Conservation (phyloP, 169 alveolate species). For the Eimeria maxima region DNA sequence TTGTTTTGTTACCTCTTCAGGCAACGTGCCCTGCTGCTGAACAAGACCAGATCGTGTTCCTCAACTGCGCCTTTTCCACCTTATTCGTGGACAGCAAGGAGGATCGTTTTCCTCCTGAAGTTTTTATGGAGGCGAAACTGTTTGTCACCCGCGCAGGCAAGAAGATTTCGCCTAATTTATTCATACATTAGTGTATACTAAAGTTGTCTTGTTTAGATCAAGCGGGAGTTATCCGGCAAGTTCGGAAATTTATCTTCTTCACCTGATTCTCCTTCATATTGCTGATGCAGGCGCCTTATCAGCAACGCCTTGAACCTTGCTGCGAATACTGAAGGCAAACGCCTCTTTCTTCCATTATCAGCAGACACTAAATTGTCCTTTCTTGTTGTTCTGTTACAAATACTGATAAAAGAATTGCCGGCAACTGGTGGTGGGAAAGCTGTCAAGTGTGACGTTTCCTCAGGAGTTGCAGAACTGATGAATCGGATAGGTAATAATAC, state of each 20-base stretch:
- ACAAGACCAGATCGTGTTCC: not conserved
- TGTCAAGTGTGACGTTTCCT: not conserved
- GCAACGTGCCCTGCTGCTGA: not conserved
- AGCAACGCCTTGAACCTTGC: too few relatives aligned
- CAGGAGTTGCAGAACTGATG: not conserved
- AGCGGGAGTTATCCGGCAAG: not conserved
- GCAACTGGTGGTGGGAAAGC: too few relatives aligned
- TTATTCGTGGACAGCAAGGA: too few relatives aligned
- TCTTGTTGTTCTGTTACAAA: not conserved
- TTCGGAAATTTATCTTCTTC: not conserved
- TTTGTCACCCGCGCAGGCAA: not conserved
- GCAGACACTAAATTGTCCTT: not conserved
- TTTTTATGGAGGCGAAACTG: not conserved
- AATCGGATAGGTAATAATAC: not conserved
- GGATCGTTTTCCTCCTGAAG: too few relatives aligned
- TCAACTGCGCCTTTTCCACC: not conserved
- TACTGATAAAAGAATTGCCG: not conserved
- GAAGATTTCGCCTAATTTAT: not conserved
- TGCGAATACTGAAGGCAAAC: too few relatives aligned
- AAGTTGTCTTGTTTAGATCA: not conserved
- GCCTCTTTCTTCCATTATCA: not conserved
- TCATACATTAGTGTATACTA: not conserved
- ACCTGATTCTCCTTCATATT: not conserved
- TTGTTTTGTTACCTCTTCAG: not conserved
- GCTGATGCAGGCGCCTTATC: too few relatives aligned